These are phyloP conservation scores for Macrolepiota dolichaula DNA, from an alignment of 768 basidiomycete species.

Conservation along the genomic window DNA sequence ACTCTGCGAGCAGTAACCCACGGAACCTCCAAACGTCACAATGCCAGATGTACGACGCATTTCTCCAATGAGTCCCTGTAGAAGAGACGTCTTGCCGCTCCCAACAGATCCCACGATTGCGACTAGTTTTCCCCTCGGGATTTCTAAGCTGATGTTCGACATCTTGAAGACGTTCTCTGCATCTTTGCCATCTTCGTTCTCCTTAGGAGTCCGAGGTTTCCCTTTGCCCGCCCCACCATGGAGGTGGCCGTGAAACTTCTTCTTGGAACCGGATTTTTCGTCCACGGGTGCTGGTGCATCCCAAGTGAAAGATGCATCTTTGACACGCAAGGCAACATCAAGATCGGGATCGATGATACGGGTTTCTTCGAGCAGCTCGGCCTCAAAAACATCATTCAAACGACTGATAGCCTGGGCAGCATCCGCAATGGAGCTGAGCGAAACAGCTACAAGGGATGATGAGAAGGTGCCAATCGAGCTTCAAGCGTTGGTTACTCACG, in stretches of 20 bases:
- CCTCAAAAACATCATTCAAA: conserved; percentile 77
- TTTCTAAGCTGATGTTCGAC: conserved; percentile 55
- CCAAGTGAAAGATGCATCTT: conserved; percentile 81
- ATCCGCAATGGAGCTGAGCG: conserved; percentile 79
- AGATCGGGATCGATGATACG: conserved; percentile 51
- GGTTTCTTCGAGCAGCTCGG: conserved; percentile 67
- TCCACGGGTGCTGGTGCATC: conserved; percentile 65
- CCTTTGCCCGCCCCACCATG: conserved; percentile 13
- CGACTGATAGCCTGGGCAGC: conserved; percentile 79
- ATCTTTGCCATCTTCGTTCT: conserved; percentile 20
- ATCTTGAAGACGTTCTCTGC: conserved; percentile 59
- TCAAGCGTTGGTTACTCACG: conserved; percentile 30
- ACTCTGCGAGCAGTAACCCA: conserved; percentile 82
- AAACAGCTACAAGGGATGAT: conserved; percentile 43
- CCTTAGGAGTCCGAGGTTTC: background rate
- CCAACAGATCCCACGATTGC: conserved; percentile 88
- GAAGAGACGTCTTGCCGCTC: conserved; percentile 62
- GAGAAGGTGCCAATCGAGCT: conserved; percentile 11
- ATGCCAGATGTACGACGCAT: conserved; percentile 71
- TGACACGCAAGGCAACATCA: conserved; percentile 63
- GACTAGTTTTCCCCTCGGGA: conserved; percentile 75
- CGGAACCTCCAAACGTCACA: conserved; percentile 69
- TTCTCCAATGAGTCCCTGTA: conserved; percentile 78
- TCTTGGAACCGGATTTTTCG: conserved; percentile 26
- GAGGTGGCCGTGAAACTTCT: conserved; percentile 22